These are phyloP conservation scores for Calophaca sinica DNA, from an alignment of 306 rosid species.

Conservation along the genomic window DNA sequence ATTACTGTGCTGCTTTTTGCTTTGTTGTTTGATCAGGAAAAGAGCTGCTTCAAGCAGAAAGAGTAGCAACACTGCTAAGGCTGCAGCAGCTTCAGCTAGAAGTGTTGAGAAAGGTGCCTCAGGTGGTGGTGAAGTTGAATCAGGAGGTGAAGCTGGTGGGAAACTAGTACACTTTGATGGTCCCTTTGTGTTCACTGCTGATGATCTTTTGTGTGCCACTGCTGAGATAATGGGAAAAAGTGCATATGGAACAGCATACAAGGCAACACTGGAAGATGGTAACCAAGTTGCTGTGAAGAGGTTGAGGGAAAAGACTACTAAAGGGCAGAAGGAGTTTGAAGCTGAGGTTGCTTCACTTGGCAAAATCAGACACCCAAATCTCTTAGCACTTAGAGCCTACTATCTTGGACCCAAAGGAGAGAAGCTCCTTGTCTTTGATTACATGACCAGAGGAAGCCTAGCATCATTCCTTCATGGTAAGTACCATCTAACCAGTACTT, in stretches of 20 bases:
- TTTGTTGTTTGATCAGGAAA: constrained; percentile 73
- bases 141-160: constrained; percentile 82
- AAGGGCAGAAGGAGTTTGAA: constrained; percentile 87
- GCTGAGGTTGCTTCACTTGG: constrained; percentile 82
- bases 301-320: constrained; percentile 84
- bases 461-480: constrained; percentile 94
- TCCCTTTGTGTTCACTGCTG: constrained; percentile 87
- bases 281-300: constrained; percentile 90
- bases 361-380: constrained; percentile 77
- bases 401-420: constrained; percentile 67
- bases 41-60: constrained; percentile 63
- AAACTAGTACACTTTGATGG: constrained; percentile 88
- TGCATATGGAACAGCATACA: constrained; percentile 89
- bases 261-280: constrained; percentile 87
- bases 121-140: constrained; percentile 57
- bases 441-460: constrained; percentile 85
- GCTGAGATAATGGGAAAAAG: constrained; percentile 96
- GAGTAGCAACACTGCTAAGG: constrained; percentile 52
- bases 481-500: constrained; percentile 7
- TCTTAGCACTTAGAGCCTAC: constrained; percentile 83
- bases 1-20: constrained; percentile 73
- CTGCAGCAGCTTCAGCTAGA: constrained; percentile 53
- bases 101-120: constrained; percentile 60
- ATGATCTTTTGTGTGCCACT: constrained; percentile 87
- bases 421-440: constrained; percentile 90